Evolutionary conservation across 2,329 filamentous ascomycete species (phyloP), one percentile per base, ranked within the genome.

Genomic region (Beauveria sp.): DNA sequence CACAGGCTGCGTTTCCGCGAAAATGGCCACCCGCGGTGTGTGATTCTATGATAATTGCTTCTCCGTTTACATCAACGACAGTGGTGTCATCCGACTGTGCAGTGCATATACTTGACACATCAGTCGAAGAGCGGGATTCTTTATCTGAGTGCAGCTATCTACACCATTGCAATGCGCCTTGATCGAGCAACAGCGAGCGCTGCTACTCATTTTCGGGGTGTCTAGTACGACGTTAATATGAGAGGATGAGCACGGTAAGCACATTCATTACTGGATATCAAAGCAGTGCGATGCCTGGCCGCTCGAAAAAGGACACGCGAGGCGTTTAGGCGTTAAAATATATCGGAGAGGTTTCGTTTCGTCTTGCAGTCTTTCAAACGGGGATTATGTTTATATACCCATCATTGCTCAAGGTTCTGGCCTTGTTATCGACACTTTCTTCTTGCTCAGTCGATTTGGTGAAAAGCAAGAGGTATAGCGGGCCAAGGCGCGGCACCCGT

Each of bases 1-100:
- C 70, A 70, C 42, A 70, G 73, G 20, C 67, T 69, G 40, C 67
- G 70, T 53, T 69, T 65, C 55, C 65, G 70, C 53, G 72, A 74
- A 51, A 66, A 63, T 14, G 68, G 74, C 52, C 73, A 75, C 26
- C 72, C 73, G 3, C 74, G 71, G 64, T 81, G 79, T 63, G 71
- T 74, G 14, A 79, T 81, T 57, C 69, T 81, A 48, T 81, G 68
- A 76, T 22, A 8, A n/a, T 2, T 24, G 26, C 28, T 3, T 12
- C 10, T 12, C 5, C 18, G n/a, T 18, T n/a, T 4, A 18, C n/a
- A 18, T 8, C 26, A 24, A 10, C 10, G 24, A 53, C n/a, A 43
- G 4, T 5, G 34, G 10, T 26, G 40, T 48, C 10, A 12, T 9
- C 10, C 18, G 28, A 5, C 3, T 12, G 7, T 34, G 52, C 22